Evolutionary conservation across 148 eudicot genomes (phyloP), one percentile per base, ranked within the genome.

Genomic region (Diospyros lotus): DNA sequence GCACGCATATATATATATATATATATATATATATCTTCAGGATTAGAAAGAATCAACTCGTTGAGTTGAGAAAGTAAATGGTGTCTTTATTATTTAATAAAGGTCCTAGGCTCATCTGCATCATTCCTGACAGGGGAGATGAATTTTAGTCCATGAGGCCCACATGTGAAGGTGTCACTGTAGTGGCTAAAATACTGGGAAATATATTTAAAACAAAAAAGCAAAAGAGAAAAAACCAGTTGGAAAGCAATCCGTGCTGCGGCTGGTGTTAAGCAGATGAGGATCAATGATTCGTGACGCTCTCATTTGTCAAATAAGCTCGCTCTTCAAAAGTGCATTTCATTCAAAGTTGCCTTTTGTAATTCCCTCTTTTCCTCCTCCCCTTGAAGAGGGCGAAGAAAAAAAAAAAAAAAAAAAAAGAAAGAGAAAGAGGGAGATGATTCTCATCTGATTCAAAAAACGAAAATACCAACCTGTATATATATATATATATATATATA

Each of bases 281-380:
- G 15, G 12, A 55, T 55, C 59, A 55, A 55, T 55, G 52, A 48
- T 48, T 4, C 8, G 6, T 48, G 28, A 28, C 28, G 28, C 28
- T 28, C 28, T 28, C 28, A 28, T 28, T 28, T 28, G 28, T 28
- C 28, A 28, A 28, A 28, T 28, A 28, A 28, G 28, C 8, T 4
- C 8, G 52, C 8, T 8, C 52, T 55, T n/a, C 58, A 46, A 52
- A 48, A 48, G 52, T 45, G 46, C 61, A 61, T 28, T 28, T 28
- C 28, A 28, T 42, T 64, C 77, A 74, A 64, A 74, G 69, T 64
- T 51, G n/a, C 55, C 44, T 45, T 64, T 74, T 64, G 42, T 53
- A 15, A 52, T 8, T 58, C 10, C 51, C 44, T 13, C 8, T n/a
- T 58, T 48, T 48, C 52, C 8, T 48, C 52, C 52, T 48, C 8